Evolutionary conservation across 2,329 filamentous ascomycete genomes (phyloP), one percentile per base, ranked within the genome.

Genomic region (Penicillium sp.): DNA sequence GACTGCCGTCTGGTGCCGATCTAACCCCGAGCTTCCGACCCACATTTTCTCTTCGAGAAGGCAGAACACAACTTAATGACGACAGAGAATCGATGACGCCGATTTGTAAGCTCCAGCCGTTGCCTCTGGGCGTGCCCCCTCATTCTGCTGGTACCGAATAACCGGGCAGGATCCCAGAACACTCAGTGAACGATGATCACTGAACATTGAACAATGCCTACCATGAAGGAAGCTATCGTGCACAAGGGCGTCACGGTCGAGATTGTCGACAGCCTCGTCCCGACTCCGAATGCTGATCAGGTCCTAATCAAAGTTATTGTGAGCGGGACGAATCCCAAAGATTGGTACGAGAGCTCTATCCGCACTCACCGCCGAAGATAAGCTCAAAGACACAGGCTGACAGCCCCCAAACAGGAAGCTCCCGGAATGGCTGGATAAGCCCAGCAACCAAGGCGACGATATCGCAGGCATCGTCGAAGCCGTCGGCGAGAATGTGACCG

Each of bases 401-500:
- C 23, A 5, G 76, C 13, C 8, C 73, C 60, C 13, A 48, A 8
- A 15, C 30, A n/a, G 66, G 21, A 64, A 64, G 55, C 30, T 64
- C 19, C 65, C 69, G 21, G 46, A 66, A 17, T 62, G 55, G 55
- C 21, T 55, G 19, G 53, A 45, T 31, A 29, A 51, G 3, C 48
- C 54, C 23, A 60, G 60, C 3, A 65, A 65, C 31, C 49, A 59
- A 11, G 63, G 60, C 35, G 82, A 84, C 65, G 83, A 84, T 65
- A 82, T 84, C 51, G 81, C 82, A 0, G 81, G 81, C 29, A 78
- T 79, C 44, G 78, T 87, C 5, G 78, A 84, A 66, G 69, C 73
- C 44, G 80, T 86, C 17, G 85, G 84, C 6, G 68, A 76, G 13
- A 76, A 80, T 48, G 84, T 87, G 5, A 79, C 75, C 38, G 83